Evolutionary conservation across 2,329 filamentous ascomycete genomes (phyloP), one percentile per base, ranked within the genome.

Genomic region (Trichoderma guizhouense): DNA sequence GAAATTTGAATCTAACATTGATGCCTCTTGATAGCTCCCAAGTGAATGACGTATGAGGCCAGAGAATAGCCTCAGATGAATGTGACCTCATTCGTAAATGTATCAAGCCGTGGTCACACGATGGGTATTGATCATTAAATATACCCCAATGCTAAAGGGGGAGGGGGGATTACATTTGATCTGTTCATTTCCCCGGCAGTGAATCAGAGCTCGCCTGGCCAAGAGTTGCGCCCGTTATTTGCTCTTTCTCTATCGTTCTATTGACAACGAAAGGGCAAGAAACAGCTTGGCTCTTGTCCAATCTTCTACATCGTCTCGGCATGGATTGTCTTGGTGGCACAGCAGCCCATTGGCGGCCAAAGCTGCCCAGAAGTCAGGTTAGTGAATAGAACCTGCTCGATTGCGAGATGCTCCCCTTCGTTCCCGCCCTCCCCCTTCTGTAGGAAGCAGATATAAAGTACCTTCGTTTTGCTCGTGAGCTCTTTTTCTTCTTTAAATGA

Each of bases 311-410:
- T 66, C 30, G 47, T 26, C 11, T 57, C 30, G 51, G 28, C 21
- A 66, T 21, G 51, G 11, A 34, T 34, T 53, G 32, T 28, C 39
- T 26, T 34, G 12, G 66, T 53, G n/a, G 53, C 57, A 53, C 30
- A 21, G 39, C 47, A 21, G 39, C 47, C 51, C 5, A 21, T 30
- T 32, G 26, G 34, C 24, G 47, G 36, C 47, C 32, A 30, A 60
- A 58, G 18, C n/a, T 14, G 30, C 18, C 26, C 14, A 39, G 21
- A 55, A 36, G 24, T 11, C 30, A 66, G n/a, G 63, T 43, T 70
- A 30, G 69, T 64, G 60, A 65, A 67, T 66, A 36, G 62, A 39
- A 36, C 69, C 21, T 71, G 58, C 69, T 39, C 21, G 5, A 21
- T 43, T 15, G 21, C 32, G n/a, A 30, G 30, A 26, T 58, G 55